Conservation (phyloP, 345 rosid genomes). For the Carallia brachiata region DNA sequence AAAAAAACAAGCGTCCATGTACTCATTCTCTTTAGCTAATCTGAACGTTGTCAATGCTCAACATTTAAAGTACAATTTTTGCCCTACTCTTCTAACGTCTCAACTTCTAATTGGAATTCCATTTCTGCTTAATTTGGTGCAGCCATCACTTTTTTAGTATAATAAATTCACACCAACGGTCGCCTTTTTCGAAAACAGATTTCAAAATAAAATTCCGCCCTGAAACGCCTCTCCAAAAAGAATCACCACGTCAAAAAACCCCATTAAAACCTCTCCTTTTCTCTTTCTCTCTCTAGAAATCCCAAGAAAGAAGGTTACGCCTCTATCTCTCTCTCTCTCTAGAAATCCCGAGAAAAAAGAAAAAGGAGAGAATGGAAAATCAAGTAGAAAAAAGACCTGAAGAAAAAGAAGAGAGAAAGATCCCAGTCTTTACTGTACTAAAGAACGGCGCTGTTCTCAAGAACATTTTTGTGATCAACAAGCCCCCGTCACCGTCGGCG, state of each 20-base stretch:
- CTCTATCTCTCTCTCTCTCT: slow-evolving; percentile 1
- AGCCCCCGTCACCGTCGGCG: slow-evolving; percentile 20
- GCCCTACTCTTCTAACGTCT: too few species aligned
- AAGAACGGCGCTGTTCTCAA: slow-evolving; percentile 81
- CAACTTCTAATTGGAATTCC: too few species aligned
- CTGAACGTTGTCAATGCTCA: too few species aligned
- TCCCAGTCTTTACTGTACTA: slow-evolving; percentile 75
- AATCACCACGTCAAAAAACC: background rate
- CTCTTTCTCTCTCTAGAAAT: background rate
- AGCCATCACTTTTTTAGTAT: slow-evolving; percentile 22
- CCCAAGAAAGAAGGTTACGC: too few species aligned
- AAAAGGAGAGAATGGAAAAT: slow-evolving; percentile 24
- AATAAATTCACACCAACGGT: slow-evolving; percentile 32
- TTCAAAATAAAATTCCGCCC: slow-evolving; percentile 38
- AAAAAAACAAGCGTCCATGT: too few species aligned
- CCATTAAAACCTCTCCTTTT: background rate
- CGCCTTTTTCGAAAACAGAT: slow-evolving; percentile 30
- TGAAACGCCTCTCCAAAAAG: background rate
- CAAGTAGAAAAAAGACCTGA: slow-evolving; percentile 16
- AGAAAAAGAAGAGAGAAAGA: slow-evolving; percentile 39
- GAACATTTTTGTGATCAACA: slow-evolving; percentile 73
- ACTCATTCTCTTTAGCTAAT: background rate
- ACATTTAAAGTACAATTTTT: too few species aligned
- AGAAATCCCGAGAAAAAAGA: background rate
- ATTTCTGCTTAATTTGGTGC: background rate